phyloP scores from a whole-genome alignment of 2,329 filamentous ascomycete species.

The Leptographium wingfieldii region DNA sequence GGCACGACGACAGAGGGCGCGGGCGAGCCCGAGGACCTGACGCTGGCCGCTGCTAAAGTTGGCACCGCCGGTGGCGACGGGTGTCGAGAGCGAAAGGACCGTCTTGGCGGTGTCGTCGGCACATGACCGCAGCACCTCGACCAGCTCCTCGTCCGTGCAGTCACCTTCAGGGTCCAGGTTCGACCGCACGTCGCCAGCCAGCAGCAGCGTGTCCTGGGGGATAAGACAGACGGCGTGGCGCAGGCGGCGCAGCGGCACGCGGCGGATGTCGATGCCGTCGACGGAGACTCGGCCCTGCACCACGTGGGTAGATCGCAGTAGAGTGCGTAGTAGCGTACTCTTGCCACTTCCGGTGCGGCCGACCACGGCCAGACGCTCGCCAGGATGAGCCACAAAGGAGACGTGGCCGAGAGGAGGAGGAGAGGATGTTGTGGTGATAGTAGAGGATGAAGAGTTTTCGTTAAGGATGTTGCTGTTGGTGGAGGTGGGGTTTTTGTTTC shows the following conservation, averaged over 20 bases:
- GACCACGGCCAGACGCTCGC: too few species aligned
- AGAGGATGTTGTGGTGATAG: too few species aligned
- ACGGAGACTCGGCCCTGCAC: slow-evolving; percentile 81
- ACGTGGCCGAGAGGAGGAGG: too few species aligned
- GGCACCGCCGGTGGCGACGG: not conserved
- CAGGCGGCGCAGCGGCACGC: slow-evolving; percentile 79
- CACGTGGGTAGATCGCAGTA: slow-evolving; percentile 87
- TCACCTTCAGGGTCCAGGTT: slow-evolving; percentile 65
- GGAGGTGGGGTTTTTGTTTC: not conserved
- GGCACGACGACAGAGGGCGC: slow-evolving; percentile 74
- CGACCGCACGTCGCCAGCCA: slow-evolving; percentile 77
- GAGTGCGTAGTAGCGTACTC: slow-evolving; percentile 62
- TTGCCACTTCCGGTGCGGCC: slow-evolving; percentile 75
- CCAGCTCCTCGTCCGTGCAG: not conserved
- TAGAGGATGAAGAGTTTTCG: too few species aligned
- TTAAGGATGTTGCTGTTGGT: too few species aligned
- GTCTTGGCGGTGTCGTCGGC: not conserved
- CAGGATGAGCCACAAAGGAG: slow-evolving; percentile 28
- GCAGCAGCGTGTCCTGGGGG: slow-evolving; percentile 88
- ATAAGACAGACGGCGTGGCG: slow-evolving; percentile 93
- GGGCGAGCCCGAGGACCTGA: slow-evolving; percentile 77
- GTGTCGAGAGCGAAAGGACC: not conserved
- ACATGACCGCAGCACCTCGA: not conserved
- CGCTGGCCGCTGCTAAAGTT: slow-evolving; percentile 65
- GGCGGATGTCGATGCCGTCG: slow-evolving; percentile 74